Evolutionary conservation across 768 basidiomycete species (phyloP), one percentile per base, ranked within the genome.

Genomic region (Pleurotus giganteus): DNA sequence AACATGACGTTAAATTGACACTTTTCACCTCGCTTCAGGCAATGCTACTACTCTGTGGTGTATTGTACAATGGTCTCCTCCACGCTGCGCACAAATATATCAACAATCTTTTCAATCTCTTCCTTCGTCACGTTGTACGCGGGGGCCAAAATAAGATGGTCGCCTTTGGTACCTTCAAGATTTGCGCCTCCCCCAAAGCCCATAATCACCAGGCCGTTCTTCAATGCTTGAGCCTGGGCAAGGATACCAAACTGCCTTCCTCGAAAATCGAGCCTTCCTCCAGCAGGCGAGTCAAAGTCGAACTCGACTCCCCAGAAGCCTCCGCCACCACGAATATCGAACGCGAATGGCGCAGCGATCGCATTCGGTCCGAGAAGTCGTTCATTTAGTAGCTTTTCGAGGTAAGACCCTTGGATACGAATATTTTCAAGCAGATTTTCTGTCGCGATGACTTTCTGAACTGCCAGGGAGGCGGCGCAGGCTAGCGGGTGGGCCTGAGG

Each of bases 231-330:
- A 26, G 82, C 86, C 67, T 92, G 91, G 13, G 89, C 78, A 19
- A 81, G 73, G 69, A 85, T 81, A 15, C 83, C 89, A 61, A 93
- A 89, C 31, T 68, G 66, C 45, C 78, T 57, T 2, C 76, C 79
- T 59, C 76, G 74, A 56, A 88, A 77, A 56, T 83, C 72, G 15
- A 82, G 47, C n/a, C 67, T 66, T 32, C 67, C 55, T 8, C 73
- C 76, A 53, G 76, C 72, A 11, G 69, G 63, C 13, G 65, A 66
- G 4, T 75, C 74, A 58, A 89, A 84, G 60, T 92, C 89, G 58
- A 91, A 93, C 65, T 94, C 92, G 52, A 94, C 71, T 21, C 76
- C 87, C 88, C 88, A 93, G 72, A 94, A 91, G 26, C 84, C 79
- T 29, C 93, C 94, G 17, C 83, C 83, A 8, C 94, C 93, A 26